Evolutionary conservation across 352 stramenopile genomes (phyloP), one percentile per base, ranked within the genome.

Genomic region (Pythium dissimile): DNA sequence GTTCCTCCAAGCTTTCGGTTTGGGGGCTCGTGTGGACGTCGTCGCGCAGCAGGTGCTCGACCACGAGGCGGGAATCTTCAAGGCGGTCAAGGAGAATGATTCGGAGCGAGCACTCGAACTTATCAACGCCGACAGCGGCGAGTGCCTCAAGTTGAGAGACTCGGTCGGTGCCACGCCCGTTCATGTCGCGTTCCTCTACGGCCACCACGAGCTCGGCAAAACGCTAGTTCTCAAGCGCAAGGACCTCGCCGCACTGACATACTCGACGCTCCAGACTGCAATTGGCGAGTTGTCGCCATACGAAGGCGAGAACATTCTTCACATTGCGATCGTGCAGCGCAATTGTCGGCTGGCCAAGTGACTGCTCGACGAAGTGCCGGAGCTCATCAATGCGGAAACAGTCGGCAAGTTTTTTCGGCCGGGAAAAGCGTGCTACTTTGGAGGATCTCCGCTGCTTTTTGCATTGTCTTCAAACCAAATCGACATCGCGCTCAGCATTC

Each of bases 261-360:
- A 86, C 59, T 64, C 54, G 2, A 69, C 65, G 1, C 53, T 69
- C 2, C 53, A 79, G 30, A 24, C 24, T 4, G 13, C 23, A 20
- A 20, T 30, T 0, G 42, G 61, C 13, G 65, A 74, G 37, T 66
- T 67, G 27, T 84, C 69, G 2, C 71, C 70, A 2, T 89, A 87
- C 55, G 72, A 82, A 23, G 77, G 77, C 3, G 80, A 87, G 44
- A 87, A 85, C 50, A 66, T 86, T 21, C 66, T 86, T 16, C 80
- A 89, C 56, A 81, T 86, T 30, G 75, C 75, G 13, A 86, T 89
- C 49, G 70, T 89, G 9, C 75, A 84, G 24, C 69, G 77, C 15
- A 51, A 77, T 26, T 42, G 52, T 5, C 54, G 58, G 5, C 64
- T 87, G 0, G 69, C 72, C 16, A 46, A 57, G 6, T 86, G 75